Evolutionary conservation across 805 yeast genomes (phyloP).

Genomic region (Wickerhamomyces xylosicus): DNA sequence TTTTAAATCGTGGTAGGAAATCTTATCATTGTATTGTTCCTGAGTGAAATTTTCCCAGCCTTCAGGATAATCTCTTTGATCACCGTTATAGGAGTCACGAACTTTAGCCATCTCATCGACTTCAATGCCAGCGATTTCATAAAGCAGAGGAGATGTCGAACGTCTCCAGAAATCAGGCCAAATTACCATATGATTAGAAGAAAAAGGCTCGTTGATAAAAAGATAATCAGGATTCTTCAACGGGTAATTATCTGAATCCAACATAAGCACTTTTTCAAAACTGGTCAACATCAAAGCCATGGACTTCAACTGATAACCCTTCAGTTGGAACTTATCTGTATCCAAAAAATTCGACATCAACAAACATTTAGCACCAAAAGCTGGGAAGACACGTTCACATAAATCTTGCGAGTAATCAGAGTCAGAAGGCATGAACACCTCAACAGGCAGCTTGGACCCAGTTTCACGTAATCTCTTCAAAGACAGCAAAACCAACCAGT

Average conservation of each 20-base stretch:
- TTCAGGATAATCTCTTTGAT: conserved; percentile 23
- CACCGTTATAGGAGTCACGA: conserved; percentile 18
- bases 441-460: conserved; percentile 69
- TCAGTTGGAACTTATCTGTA: conserved; percentile 31
- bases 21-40: conserved; percentile 21
- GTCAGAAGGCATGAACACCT: conserved; percentile 64
- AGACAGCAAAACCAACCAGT: conserved; percentile 50
- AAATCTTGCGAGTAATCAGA: conserved; percentile 64
- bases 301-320: conserved; percentile 59
- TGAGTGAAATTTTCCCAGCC: conserved; percentile 7
- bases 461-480: conserved; percentile 45
- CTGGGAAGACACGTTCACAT: conserved; percentile 57
- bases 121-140: conserved; percentile 40
- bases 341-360: conserved; percentile 33
- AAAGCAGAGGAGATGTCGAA: conserved; percentile 50
- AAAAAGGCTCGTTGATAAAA: conserved; percentile 23
- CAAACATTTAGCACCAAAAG: conserved; percentile 57
- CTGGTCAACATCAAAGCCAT: conserved; percentile 68
- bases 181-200: conserved; percentile 33
- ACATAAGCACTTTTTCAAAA: conserved; percentile 62
- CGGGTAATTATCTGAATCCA: conserved; percentile 70
- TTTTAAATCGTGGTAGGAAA: conserved; percentile 52
- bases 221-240: conserved; percentile 39
- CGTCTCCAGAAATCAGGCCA: conserved; percentile 73
- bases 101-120: conserved; percentile 23